Percentiles rank a stretch among this genome's conserved stretches.
Evolutionary conservation across 2,329 filamentous ascomycete species (phyloP).

Genomic region (Rhynchosporium agropyri): DNA sequence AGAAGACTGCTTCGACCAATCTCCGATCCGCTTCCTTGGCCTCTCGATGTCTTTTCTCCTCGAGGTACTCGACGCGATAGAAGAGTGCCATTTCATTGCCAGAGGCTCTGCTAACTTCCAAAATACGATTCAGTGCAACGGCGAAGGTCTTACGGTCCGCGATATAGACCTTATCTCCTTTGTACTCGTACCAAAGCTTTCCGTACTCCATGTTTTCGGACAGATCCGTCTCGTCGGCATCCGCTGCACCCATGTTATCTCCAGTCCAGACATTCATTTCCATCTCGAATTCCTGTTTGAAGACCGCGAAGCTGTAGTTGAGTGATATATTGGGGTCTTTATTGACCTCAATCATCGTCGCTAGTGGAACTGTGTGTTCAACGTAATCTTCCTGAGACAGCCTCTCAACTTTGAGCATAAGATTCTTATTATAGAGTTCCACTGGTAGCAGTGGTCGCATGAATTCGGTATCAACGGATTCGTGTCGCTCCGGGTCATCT

Average conservation of each 20-base stretch:
- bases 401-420: background rate
- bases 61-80: slow-evolving; percentile 1
- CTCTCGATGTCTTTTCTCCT: background rate
- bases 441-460: background rate
- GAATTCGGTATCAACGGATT: background rate
- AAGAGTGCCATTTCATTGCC: background rate
- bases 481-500: background rate
- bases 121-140: background rate
- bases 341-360: background rate
- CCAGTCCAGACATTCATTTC: background rate
- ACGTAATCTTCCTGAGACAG: background rate
- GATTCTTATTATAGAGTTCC: background rate
- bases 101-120: background rate
- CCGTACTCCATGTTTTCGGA: background rate
- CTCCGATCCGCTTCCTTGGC: background rate
- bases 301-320: background rate
- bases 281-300: background rate
- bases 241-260: background rate
- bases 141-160: background rate
- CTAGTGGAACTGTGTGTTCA: background rate
- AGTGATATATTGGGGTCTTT: background rate
- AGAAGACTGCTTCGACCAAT: too few species aligned
- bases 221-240: too few species aligned
- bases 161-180: background rate
- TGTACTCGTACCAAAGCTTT: background rate